Percentiles rank a stretch among this genome's conserved stretches.
Evolutionary conservation across 73 alveolate genomes (phyloP).

Genomic region (Stentor roeselii): DNA sequence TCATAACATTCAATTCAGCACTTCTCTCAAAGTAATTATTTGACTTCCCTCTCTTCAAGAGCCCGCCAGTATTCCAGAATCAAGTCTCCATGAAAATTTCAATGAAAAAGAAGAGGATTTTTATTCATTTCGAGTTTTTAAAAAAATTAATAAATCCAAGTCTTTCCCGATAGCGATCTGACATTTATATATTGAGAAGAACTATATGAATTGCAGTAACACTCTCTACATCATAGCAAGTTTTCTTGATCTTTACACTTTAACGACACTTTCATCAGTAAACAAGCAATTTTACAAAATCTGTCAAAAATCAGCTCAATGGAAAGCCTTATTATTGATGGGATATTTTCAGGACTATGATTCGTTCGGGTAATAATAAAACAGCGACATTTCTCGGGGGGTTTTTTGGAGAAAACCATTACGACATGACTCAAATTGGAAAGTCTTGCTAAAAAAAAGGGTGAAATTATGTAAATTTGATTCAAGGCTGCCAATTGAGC

Average conservation of each 20-base stretch:
- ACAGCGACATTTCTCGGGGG: neutral
- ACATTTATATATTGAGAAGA: neutral
- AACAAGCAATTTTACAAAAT: neutral
- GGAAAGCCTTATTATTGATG: neutral
- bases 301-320: neutral
- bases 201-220: neutral
- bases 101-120: no score
- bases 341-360: neutral
- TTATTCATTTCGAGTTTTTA: no score
- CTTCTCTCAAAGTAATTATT: no score
- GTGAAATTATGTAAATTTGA: no score
- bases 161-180: neutral
- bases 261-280: neutral
- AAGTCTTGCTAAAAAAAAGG: neutral
- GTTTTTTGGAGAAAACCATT: neutral
- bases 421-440: neutral
- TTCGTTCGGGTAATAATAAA: neutral
- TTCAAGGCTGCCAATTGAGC: neutral
- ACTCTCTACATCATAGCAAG: neutral
- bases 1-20: no score
- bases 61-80: no score
- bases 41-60: no score
- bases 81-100: no score
- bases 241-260: neutral
- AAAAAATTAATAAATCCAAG: no score